Evolutionary conservation across 257 asterid species (phyloP).

Genomic region (Paraleonurus japonicus): DNA sequence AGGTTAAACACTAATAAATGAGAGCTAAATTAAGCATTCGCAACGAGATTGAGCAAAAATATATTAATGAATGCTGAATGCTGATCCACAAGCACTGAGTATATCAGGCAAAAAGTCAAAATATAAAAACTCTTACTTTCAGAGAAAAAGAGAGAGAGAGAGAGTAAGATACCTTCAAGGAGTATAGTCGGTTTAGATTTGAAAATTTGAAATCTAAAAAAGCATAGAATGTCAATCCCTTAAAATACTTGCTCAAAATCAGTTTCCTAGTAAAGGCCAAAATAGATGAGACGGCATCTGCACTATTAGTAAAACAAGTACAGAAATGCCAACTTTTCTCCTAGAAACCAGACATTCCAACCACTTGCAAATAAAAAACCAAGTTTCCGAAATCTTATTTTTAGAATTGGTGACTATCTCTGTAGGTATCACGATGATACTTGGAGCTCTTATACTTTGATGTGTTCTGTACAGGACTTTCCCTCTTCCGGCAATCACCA

Average conservation of each 20-base stretch:
- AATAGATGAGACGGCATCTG: slow-evolving; percentile 11
- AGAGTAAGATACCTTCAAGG: neutral
- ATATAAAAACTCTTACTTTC: neutral
- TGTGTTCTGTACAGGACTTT: slow-evolving; percentile 52
- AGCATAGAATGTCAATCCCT: slow-evolving; percentile 21
- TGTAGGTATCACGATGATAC: slow-evolving; percentile 43
- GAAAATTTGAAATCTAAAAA: neutral
- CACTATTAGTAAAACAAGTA: slow-evolving; percentile 18
- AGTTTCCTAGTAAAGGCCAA: slow-evolving; percentile 2
- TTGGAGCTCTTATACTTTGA: slow-evolving; percentile 58
- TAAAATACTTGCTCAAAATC: slow-evolving; percentile 18
- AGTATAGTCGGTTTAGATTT: neutral
- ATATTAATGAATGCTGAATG: no score
- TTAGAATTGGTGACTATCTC: slow-evolving; percentile 35
- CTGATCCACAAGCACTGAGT: neutral
- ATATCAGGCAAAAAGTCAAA: neutral
- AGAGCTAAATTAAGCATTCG: neutral
- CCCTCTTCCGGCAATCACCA: slow-evolving; percentile 72
- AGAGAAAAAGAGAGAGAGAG: neutral
- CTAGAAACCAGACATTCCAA: neutral
- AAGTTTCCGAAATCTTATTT: slow-evolving; percentile 21
- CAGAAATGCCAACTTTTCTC: neutral
- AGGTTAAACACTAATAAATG: no score
- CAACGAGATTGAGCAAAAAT: neutral
- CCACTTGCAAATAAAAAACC: slow-evolving; percentile 19